Evolutionary conservation across 495 filamentous ascomycete species (phyloP).

Genomic region (Neurospora intermedia): DNA sequence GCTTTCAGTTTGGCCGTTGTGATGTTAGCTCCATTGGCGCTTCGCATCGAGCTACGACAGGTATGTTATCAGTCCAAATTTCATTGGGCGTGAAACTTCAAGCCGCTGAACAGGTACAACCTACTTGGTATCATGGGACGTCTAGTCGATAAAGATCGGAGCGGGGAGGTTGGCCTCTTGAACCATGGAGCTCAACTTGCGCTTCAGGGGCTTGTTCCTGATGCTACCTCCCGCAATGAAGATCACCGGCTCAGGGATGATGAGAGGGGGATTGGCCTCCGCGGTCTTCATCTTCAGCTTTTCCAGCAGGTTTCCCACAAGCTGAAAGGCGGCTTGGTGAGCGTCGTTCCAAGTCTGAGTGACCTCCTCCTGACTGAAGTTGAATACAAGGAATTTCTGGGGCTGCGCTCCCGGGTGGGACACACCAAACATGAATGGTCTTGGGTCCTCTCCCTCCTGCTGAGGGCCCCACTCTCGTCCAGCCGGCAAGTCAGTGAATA

Average conservation of each 20-base stretch:
- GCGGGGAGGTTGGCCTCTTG: neutral
- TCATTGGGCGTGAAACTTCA: too few species aligned
- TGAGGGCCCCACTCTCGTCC: neutral
- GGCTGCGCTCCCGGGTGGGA: neutral
- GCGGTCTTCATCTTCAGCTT: neutral
- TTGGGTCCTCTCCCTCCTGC: neutral
- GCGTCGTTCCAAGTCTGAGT: neutral
- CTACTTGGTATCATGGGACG: neutral
- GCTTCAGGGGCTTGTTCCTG: neutral
- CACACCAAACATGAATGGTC: neutral
- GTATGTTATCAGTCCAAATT: too few species aligned
- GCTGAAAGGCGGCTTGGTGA: neutral
- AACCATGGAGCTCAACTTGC: neutral
- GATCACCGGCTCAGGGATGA: neutral
- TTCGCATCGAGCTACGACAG: neutral
- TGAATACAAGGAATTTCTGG: neutral
- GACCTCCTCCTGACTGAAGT: neutral
- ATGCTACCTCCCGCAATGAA: neutral
- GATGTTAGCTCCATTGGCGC: too few species aligned
- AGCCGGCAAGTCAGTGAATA: rapidly evolving
- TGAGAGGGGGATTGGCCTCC: neutral
- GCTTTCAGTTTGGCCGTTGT: too few species aligned
- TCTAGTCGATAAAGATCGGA: neutral
- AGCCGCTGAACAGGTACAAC: neutral
- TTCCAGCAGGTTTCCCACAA: neutral